These are phyloP conservation scores for Neurospora terricola DNA, from an alignment of 495 filamentous ascomycete species.

Conservation along the genomic window DNA sequence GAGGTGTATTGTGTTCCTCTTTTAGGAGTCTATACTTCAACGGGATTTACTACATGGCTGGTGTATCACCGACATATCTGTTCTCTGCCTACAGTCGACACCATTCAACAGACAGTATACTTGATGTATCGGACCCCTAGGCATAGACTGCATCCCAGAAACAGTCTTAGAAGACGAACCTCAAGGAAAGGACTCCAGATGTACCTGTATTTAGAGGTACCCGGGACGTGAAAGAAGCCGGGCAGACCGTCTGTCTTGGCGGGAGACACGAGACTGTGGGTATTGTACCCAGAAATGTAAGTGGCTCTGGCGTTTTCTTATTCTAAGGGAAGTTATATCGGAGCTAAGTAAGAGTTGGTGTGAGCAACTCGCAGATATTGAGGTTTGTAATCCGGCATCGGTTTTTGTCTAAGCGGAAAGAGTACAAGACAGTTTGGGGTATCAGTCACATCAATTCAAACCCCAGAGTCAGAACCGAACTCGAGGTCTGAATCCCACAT, in stretches of 20 bases:
- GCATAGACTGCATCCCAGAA: background rate
- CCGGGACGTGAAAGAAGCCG: background rate
- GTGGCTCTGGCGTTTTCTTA: background rate
- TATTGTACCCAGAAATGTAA: background rate
- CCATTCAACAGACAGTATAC: background rate
- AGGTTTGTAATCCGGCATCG: background rate
- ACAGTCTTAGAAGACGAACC: background rate
- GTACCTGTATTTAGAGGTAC: background rate
- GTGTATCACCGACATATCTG: fast-evolving
- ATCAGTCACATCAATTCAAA: background rate
- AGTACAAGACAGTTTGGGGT: background rate
- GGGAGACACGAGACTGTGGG: background rate
- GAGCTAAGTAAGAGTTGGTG: background rate
- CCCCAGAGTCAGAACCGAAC: too few relatives aligned
- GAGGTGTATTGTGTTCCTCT: background rate
- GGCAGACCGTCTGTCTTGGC: background rate
- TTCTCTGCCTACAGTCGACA: background rate
- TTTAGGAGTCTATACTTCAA: background rate
- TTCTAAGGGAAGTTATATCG: background rate
- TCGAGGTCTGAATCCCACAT: too few relatives aligned
- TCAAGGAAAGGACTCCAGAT: background rate
- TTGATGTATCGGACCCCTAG: background rate
- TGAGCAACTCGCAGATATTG: background rate
- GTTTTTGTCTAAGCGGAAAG: background rate
- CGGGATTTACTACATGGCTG: background rate